These are phyloP conservation scores for Camillea tinctor DNA, from an alignment of 2,329 filamentous ascomycete genomes.

Conservation along the genomic window DNA sequence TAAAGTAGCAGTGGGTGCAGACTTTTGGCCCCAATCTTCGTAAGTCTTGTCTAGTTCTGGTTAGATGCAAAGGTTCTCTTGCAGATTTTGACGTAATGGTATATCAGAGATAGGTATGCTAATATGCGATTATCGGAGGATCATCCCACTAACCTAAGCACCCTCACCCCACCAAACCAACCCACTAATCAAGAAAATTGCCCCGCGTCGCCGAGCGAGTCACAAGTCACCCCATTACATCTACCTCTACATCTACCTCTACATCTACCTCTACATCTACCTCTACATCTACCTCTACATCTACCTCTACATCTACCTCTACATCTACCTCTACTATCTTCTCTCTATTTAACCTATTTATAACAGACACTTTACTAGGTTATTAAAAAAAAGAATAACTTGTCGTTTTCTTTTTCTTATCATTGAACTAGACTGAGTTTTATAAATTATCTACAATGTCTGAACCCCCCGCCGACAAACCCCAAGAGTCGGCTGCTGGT, in stretches of 20 bases:
- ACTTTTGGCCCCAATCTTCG: too few relatives aligned
- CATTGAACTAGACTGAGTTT: too few relatives aligned
- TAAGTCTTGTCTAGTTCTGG: too few relatives aligned
- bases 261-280: not conserved
- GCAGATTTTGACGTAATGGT: conserved; percentile 6
- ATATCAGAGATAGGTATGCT: conserved; percentile 15
- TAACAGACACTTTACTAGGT: too few relatives aligned
- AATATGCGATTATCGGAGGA: conserved; percentile 18
- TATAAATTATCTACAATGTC: conserved; percentile 26
- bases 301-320: too few relatives aligned
- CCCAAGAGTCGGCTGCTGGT: conserved; percentile 22
- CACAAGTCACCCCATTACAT: not conserved
- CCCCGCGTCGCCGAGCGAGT: conserved; percentile 21
- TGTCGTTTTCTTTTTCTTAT: too few relatives aligned
- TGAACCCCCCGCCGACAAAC: conserved; percentile 32
- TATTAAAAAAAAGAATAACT: too few relatives aligned
- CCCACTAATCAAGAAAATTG: conserved; percentile 21
- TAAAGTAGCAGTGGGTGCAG: too few relatives aligned
- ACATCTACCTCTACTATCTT: too few relatives aligned
- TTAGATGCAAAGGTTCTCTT: not conserved
- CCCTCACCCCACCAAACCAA: too few relatives aligned
- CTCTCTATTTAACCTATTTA: too few relatives aligned
- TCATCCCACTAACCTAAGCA: conserved; percentile 20
- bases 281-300: too few relatives aligned
- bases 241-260: not conserved